phyloP scores from a whole-genome alignment of 176 grass and related monocot species.

The Ensete ventricosum region DNA sequence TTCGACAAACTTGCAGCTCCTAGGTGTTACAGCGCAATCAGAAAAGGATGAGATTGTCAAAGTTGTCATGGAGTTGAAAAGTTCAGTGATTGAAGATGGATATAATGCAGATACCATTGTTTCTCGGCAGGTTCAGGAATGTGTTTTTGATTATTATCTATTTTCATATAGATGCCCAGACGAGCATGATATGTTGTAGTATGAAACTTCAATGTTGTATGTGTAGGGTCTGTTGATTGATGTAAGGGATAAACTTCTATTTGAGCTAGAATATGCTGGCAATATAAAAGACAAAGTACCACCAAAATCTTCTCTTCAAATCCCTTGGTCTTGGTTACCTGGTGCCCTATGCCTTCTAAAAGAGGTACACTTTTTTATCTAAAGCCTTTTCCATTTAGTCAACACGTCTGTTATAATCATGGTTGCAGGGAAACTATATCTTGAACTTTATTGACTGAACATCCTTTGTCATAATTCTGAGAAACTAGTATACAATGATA shows the following conservation, averaged over 20 bases:
- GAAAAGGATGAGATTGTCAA: slow-evolving; percentile 99
- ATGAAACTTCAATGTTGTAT: slow-evolving; percentile 17
- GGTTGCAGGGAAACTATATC: not conserved
- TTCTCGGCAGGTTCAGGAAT: slow-evolving; percentile 52
- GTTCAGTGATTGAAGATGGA: slow-evolving; percentile 63
- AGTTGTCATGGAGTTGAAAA: slow-evolving; percentile 73
- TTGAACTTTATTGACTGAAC: not conserved
- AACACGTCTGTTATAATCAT: not conserved
- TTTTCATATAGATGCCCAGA: not conserved
- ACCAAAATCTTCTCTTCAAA: slow-evolving; percentile 59
- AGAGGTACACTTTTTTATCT: slow-evolving; percentile 49
- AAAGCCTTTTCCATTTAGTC: not conserved
- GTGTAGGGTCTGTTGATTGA: slow-evolving; percentile 72
- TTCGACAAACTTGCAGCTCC: slow-evolving; percentile 44
- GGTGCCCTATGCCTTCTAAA: slow-evolving; percentile 62
- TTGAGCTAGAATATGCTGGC: slow-evolving; percentile 80
- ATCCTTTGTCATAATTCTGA: not conserved
- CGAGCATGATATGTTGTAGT: not conserved
- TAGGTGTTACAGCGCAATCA: slow-evolving; percentile 72
- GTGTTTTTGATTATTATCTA: slow-evolving; percentile 3
- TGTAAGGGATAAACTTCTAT: slow-evolving; percentile 93
- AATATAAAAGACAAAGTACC: slow-evolving; percentile 68
- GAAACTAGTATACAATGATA: not conserved
- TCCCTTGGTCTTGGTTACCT: slow-evolving; percentile 90
- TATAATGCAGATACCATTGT: slow-evolving; percentile 48